Base-by-base conservation (phyloP, 331 rosid genomes). In the Telfairia occidentalis region DNA sequence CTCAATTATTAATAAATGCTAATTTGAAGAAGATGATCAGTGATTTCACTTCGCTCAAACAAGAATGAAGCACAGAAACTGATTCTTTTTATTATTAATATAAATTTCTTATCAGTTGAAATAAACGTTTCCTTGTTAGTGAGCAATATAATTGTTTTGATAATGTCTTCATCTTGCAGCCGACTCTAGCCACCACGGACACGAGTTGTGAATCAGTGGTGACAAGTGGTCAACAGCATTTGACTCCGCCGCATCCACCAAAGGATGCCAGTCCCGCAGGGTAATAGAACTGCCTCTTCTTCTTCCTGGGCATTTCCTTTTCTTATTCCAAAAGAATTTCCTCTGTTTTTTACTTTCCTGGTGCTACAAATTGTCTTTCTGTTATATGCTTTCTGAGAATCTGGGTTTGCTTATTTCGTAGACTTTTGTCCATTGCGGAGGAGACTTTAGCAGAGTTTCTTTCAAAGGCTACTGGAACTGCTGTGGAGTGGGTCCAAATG, bases 401-500 rank as follows among this genome's bases (percentile, higher is more conserved):
- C 72, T 43, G 55, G 74, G 70, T 75, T 34, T 76, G 77, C 73
- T 55, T 78, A 37, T 81, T 77, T 77, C 83, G 48, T 64, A 95
- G 99, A 87, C 99, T 95, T 83, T 75, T 95, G 97, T 95, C 99
- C 89, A 95, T 95, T 65, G 99, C 99, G 78, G 96, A 95, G 87
- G 99, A 95, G 85, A 95, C 99, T 92, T 92, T 95, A 84, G 87
- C 99, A 88, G 99, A 95, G 96, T 95, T 95, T 95, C 92, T 95
- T 58, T 95, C 99, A 40, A 95, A 95, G 96, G 99, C 99, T 69
- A 95, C 99, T 79, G 99, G 99, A 83, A 95, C 99, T 84, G 99
- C 99, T 74, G 97, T 95, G 79, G 99, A 95, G 96, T 95, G 99
- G 99, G 96, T 95, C 96, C 99, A 95, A 88, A 82, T 95, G 96